These are phyloP conservation scores for Russula earlei DNA, from an alignment of 768 basidiomycete genomes.

Conservation along the genomic window DNA sequence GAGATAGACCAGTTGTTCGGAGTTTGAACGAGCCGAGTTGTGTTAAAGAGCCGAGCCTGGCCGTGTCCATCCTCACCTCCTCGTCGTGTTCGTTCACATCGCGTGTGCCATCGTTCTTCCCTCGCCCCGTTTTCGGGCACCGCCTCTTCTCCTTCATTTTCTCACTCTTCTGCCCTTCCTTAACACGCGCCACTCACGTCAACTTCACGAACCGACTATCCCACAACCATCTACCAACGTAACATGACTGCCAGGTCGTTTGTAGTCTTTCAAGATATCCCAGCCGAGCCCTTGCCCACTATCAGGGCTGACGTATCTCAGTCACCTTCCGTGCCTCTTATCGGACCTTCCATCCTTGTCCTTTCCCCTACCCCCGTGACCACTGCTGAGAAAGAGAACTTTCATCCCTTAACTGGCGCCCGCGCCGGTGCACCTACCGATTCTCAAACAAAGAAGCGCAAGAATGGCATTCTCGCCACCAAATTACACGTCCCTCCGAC, in stretches of 20 bases:
- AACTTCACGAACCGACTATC: conserved; percentile 10
- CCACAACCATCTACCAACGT: conserved; percentile 11
- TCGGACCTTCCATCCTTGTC: conserved; percentile 23
- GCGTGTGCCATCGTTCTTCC: conserved; percentile 10
- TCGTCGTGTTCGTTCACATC: conserved; percentile 14
- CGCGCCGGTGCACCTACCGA: conserved; percentile 35
- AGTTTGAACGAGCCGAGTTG: conserved; percentile 16
- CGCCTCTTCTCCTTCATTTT: conserved; percentile 6
- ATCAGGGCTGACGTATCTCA: conserved; percentile 24
- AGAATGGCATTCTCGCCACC: conserved; percentile 45
- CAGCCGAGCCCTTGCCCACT: conserved; percentile 30
- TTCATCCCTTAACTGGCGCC: conserved; percentile 64
- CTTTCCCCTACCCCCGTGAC: conserved; percentile 23
- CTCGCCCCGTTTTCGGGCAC: conserved; percentile 13
- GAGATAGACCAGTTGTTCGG: conserved; percentile 7
- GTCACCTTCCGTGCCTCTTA: conserved; percentile 24
- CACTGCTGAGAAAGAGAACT: conserved; percentile 62
- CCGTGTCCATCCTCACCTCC: conserved; percentile 6
- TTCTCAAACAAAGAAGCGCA: conserved; percentile 50
- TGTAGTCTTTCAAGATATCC: conserved; percentile 54
- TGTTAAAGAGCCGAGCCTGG: conserved; percentile 15
- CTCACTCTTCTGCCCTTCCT: background rate
- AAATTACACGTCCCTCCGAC: conserved; percentile 36
- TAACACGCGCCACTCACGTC: conserved; percentile 14
- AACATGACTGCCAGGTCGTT: conserved; percentile 50